A percentile compares a stretch with the other conserved stretches of the same genome.
These are phyloP conservation scores for Myriosclerotinia scirpicola DNA, from an alignment of 2,329 filamentous ascomycete species.

Conservation along the genomic window DNA sequence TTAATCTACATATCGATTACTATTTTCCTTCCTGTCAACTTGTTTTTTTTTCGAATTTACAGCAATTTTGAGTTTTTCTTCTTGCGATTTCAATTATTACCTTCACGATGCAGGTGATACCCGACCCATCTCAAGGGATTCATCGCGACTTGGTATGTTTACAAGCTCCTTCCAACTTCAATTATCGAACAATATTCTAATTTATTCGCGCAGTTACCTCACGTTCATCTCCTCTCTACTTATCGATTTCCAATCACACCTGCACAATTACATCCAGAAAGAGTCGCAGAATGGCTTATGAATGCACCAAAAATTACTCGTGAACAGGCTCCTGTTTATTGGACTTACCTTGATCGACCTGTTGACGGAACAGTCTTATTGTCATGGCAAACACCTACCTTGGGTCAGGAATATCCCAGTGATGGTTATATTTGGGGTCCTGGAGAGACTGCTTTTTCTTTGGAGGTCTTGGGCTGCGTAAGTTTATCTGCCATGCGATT, in stretches of 20 bases:
- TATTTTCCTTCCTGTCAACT: not conserved
- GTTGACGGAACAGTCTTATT: constrained; percentile 79
- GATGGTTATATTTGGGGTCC: constrained; percentile 93
- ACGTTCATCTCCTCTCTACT: constrained; percentile 86
- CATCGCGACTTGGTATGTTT: constrained; percentile 47
- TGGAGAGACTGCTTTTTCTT: constrained; percentile 72
- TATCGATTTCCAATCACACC: constrained; percentile 75
- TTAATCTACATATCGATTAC: not conserved
- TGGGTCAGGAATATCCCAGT: constrained; percentile 75
- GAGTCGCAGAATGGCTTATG: constrained; percentile 80
- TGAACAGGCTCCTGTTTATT: constrained; percentile 83
- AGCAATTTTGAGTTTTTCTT: not conserved
- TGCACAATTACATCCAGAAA: constrained; percentile 64
- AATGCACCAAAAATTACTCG: constrained; percentile 82
- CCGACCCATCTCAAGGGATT: constrained; percentile 47
- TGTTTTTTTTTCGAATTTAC: not conserved
- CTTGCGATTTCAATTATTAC: constrained; percentile 12
- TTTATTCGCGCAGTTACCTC: constrained; percentile 43
- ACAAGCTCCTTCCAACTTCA: constrained; percentile 22
- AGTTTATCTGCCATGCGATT: constrained; percentile 34
- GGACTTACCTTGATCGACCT: constrained; percentile 85
- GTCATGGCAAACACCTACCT: constrained; percentile 81
- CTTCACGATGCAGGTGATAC: constrained; percentile 40
- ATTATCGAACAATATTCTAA: constrained; percentile 26
- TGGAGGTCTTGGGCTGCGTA: constrained; percentile 70